Percentiles rank a stretch among this genome's conserved stretches.
These are phyloP conservation scores for Suillus hirtellus DNA, from an alignment of 768 basidiomycete species.

Conservation along the genomic window DNA sequence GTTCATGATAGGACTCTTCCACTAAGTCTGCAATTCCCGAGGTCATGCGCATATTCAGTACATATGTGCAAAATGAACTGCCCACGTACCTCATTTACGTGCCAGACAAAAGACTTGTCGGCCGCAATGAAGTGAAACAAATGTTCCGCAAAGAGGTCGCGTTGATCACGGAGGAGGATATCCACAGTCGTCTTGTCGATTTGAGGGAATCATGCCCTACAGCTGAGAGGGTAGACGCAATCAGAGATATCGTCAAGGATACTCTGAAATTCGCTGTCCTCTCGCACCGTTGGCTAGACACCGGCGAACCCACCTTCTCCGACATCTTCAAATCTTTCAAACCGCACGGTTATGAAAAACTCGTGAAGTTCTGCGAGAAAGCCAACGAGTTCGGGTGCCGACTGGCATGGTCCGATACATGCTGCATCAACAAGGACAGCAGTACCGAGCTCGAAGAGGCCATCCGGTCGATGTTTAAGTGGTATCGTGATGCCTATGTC, in stretches of 20 bases:
- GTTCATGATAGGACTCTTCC: slow-evolving; percentile 16
- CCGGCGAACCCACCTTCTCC: slow-evolving; percentile 31
- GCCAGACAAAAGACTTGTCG: slow-evolving; percentile 26
- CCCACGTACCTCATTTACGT: slow-evolving; percentile 32
- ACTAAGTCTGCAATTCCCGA: slow-evolving; percentile 20
- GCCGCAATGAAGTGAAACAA: slow-evolving; percentile 33
- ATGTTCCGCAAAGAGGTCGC: slow-evolving; percentile 30
- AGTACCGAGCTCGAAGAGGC: slow-evolving; percentile 37
- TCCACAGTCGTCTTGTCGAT: slow-evolving; percentile 13
- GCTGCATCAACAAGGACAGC: slow-evolving; percentile 36
- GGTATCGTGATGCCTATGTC: slow-evolving; percentile 29
- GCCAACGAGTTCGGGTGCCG: slow-evolving; percentile 29
- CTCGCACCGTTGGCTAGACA: slow-evolving; percentile 33
- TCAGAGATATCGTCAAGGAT: slow-evolving; percentile 22
- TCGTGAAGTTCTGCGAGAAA: slow-evolving; percentile 26
- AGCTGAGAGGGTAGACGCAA: slow-evolving; percentile 24
- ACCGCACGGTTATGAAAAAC: slow-evolving; percentile 29
- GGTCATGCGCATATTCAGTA: slow-evolving; percentile 24
- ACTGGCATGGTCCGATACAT: slow-evolving; percentile 38
- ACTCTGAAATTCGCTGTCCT: slow-evolving; percentile 31
- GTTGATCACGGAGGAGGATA: slow-evolving; percentile 27
- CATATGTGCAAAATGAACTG: slow-evolving; percentile 31
- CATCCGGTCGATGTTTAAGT: slow-evolving; percentile 36
- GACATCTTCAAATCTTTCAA: slow-evolving; percentile 31
- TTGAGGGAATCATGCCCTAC: slow-evolving; percentile 24